phyloP scores from a whole-genome alignment of 495 filamentous ascomycete species.

The Hamigera avellanea region DNA sequence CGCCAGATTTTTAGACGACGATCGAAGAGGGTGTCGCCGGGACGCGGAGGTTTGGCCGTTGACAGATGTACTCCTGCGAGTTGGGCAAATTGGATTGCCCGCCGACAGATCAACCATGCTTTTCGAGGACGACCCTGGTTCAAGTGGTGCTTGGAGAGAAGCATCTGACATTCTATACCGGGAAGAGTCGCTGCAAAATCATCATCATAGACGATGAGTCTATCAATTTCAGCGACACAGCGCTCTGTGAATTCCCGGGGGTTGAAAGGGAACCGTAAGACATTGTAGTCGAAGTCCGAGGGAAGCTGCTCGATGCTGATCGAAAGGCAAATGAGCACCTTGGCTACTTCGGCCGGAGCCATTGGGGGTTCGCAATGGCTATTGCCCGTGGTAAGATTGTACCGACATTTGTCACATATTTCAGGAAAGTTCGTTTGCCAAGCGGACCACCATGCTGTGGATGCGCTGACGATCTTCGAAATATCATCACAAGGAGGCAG shows the following conservation, averaged over 20 bases:
- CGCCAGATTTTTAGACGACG: conserved; percentile 33
- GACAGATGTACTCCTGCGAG: conserved; percentile 33
- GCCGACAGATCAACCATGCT: conserved; percentile 36
- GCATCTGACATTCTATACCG: conserved; percentile 36
- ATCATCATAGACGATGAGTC: conserved; percentile 34
- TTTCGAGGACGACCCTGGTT: conserved; percentile 40
- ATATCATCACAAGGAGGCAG: conserved; percentile 21
- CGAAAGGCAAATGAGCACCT: conserved; percentile 23
- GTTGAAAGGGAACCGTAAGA: conserved; percentile 13
- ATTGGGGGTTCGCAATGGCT: conserved; percentile 4
- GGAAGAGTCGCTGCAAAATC: conserved; percentile 35
- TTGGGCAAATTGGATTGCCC: conserved; percentile 35
- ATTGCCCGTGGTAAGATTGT: conserved; percentile 1
- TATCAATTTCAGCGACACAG: conserved; percentile 25
- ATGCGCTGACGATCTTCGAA: conserved; percentile 15
- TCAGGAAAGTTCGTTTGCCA: conserved; percentile 22
- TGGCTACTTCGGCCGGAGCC: conserved; percentile 23
- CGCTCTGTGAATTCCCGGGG: conserved; percentile 15
- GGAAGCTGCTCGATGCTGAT: conserved; percentile 24
- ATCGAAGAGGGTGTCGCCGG: conserved; percentile 12
- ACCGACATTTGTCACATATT: conserved; percentile 3
- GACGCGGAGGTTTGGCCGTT: conserved; percentile 7
- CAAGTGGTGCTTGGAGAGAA: conserved; percentile 33
- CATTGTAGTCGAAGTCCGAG: conserved; percentile 12
- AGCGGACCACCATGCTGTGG: conserved; percentile 14